Percentiles rank a stretch among this genome's conserved stretches.
Conservation (phyloP, 495 filamentous ascomycete species). For the Aspergillus diversus region DNA sequence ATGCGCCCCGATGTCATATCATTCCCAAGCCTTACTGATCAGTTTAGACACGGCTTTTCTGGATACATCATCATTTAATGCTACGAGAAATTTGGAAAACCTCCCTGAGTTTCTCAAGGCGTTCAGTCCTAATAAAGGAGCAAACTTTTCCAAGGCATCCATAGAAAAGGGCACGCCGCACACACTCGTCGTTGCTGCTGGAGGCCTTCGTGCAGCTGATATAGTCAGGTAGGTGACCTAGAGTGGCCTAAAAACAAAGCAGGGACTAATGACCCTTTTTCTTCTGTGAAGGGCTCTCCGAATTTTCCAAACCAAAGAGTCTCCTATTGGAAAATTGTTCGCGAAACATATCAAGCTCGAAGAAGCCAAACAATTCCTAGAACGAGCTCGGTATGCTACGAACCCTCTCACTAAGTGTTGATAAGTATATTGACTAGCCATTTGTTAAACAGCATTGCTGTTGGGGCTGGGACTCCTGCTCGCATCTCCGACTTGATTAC, state of each 20-base stretch:
- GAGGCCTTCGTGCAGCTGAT: constrained; percentile 82
- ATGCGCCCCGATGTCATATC: not conserved
- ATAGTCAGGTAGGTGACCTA: constrained; percentile 60
- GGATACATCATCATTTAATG: constrained; percentile 75
- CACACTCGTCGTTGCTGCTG: constrained; percentile 77
- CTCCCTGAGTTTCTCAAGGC: constrained; percentile 77
- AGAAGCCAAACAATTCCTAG: constrained; percentile 78
- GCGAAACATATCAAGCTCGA: constrained; percentile 97
- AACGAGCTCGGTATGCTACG: constrained; percentile 55
- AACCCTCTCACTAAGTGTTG: not conserved
- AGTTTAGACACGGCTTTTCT: constrained; percentile 56
- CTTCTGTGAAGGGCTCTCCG: constrained; percentile 62
- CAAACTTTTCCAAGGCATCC: constrained; percentile 60
- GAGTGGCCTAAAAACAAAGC: not conserved
- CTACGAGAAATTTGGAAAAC: constrained; percentile 64
- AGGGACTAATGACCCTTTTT: constrained; percentile 8
- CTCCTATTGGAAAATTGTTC: constrained; percentile 85
- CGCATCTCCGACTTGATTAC: constrained; percentile 81
- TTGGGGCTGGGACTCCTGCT: constrained; percentile 87
- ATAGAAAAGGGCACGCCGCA: constrained; percentile 79
- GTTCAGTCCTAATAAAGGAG: constrained; percentile 54
- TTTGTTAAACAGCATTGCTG: constrained; percentile 59
- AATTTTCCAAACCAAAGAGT: constrained; percentile 76
- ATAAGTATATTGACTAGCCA: constrained; percentile 21
- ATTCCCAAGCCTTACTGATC: constrained; percentile 21